phyloP scores from a whole-genome alignment of 495 filamentous ascomycete genomes.

The Rhypophila decipiens region DNA sequence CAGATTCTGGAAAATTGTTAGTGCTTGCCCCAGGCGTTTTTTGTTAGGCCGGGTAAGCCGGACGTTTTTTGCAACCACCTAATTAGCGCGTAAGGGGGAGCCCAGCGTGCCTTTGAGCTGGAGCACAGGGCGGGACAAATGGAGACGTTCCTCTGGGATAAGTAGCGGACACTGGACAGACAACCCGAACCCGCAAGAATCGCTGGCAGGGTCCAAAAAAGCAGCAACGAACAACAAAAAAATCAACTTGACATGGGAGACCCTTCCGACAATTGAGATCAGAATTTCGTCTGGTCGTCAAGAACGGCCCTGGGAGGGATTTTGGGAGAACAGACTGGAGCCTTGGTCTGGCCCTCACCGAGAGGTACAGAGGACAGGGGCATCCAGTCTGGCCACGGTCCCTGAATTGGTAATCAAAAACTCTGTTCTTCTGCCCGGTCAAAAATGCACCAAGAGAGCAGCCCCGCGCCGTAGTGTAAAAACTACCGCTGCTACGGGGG shows the following conservation, averaged over 20 bases:
- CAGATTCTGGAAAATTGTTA: not conserved
- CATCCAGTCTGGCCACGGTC: constrained; percentile 10
- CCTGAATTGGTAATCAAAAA: constrained; percentile 28
- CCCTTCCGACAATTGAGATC: not conserved
- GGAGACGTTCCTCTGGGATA: not conserved
- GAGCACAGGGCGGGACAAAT: not conserved
- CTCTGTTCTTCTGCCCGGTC: too few relatives aligned
- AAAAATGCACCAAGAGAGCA: too few relatives aligned
- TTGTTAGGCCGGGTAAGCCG: constrained; percentile 13
- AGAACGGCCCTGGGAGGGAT: too few relatives aligned
- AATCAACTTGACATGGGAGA: not conserved
- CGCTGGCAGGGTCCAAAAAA: not conserved
- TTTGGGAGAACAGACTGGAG: too few relatives aligned
- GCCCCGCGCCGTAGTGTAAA: too few relatives aligned
- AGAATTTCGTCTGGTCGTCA: too few relatives aligned
- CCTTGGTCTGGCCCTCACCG: not conserved
- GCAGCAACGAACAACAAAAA: not conserved
- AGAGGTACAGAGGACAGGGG: constrained; percentile 4
- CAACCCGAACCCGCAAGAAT: not conserved
- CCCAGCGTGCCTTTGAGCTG: too few relatives aligned
- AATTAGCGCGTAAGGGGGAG: constrained; percentile 5
- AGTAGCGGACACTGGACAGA: not conserved
- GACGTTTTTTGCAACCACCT: constrained; percentile 5
- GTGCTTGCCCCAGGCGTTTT: not conserved
- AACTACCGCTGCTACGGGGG: too few relatives aligned